A percentile compares a stretch with the other conserved stretches of the same genome.
These are phyloP conservation scores for Backusella liffmaniae DNA, from an alignment of 192 early-diverging fungal species.

Conservation along the genomic window DNA sequence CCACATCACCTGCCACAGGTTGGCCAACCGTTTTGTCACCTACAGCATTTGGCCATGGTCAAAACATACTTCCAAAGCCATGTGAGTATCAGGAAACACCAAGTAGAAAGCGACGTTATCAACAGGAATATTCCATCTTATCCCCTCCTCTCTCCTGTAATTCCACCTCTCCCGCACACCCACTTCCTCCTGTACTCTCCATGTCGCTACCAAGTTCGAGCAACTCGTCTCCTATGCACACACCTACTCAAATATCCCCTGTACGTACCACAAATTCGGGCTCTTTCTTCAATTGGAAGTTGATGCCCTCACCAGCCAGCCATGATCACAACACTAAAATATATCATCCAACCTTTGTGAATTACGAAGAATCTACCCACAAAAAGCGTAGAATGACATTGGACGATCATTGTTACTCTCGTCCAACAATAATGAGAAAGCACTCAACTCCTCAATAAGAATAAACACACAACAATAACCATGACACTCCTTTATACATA, in stretches of 20 bases:
- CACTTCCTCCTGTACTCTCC: slow-evolving; percentile 24
- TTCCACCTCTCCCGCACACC: slow-evolving; percentile 6
- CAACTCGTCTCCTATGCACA: slow-evolving; percentile 30
- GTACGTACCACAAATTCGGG: neutral
- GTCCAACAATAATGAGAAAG: neutral
- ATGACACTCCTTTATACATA: neutral
- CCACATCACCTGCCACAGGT: neutral
- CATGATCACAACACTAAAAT: neutral
- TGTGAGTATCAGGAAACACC: neutral
- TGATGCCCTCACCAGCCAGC: neutral
- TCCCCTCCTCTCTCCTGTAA: slow-evolving; percentile 11
- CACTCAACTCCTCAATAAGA: neutral
- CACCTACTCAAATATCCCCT: slow-evolving; percentile 30
- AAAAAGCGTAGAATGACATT: slow-evolving; percentile 5
- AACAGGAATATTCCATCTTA: neutral
- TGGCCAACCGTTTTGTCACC: slow-evolving; percentile 8
- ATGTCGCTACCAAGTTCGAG: slow-evolving; percentile 25
- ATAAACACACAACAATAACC: neutral
- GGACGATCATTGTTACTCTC: neutral
- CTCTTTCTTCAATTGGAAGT: slow-evolving; percentile 15
- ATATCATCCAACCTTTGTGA: neutral
- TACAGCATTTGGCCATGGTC: neutral
- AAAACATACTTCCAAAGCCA: slow-evolving; percentile 4
- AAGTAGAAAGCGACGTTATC: neutral
- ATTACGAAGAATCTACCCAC: neutral